Evolutionary conservation across 495 filamentous ascomycete genomes (phyloP).

Genomic region (Trichoderma orchidacearum): DNA sequence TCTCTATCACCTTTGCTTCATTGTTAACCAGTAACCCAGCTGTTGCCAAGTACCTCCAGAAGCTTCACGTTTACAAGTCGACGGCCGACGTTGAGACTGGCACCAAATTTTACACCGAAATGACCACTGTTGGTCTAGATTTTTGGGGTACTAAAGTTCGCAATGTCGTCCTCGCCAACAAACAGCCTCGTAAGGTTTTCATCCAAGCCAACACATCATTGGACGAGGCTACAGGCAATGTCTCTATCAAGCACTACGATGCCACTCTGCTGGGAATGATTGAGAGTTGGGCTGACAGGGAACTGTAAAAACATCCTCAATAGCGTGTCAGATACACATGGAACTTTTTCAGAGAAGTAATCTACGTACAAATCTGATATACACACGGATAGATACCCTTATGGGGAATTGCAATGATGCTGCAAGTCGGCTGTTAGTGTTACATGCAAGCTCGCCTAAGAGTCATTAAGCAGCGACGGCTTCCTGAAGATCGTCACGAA

Average conservation of each 20-base stretch:
- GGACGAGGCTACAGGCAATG: slow-evolving; percentile 51
- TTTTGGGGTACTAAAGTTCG: slow-evolving; percentile 71
- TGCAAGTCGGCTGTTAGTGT: no score
- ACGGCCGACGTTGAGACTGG: slow-evolving; percentile 73
- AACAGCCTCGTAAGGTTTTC: slow-evolving; percentile 89
- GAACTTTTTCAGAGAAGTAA: background rate
- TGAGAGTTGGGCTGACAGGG: slow-evolving; percentile 76
- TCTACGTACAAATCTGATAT: background rate
- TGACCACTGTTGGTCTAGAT: slow-evolving; percentile 64
- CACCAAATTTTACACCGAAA: slow-evolving; percentile 62
- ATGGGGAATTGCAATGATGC: background rate
- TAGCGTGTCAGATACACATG: background rate
- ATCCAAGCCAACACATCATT: slow-evolving; percentile 84
- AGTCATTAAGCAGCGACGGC: no score
- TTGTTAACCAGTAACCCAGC: slow-evolving; percentile 31
- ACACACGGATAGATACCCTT: no score
- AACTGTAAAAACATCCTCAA: slow-evolving; percentile 29
- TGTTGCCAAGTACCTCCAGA: slow-evolving; percentile 79
- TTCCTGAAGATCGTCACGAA: no score
- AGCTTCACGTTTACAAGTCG: slow-evolving; percentile 84
- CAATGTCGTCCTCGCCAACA: slow-evolving; percentile 67
- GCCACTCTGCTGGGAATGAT: slow-evolving; percentile 75
- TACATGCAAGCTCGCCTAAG: no score
- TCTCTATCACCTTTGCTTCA: background rate
- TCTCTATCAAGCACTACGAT: slow-evolving; percentile 81